These are phyloP conservation scores for Candida nitratophila DNA, from an alignment of 805 yeast genomes.

Conservation along the genomic window DNA sequence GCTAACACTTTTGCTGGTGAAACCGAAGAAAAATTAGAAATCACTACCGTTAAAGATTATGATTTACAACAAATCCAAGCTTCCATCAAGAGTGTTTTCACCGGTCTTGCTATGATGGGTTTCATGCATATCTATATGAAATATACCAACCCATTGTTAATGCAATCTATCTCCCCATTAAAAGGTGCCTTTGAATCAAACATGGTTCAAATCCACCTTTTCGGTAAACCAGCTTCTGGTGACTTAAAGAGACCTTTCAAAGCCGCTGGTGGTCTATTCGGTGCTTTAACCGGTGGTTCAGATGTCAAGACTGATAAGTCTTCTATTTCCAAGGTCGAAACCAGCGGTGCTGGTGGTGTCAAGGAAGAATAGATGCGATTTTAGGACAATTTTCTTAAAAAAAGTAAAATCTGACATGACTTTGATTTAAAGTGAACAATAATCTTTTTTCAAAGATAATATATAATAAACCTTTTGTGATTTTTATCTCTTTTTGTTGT, in stretches of 20 bases:
- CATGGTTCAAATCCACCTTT: slow-evolving; percentile 84
- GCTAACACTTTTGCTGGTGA: slow-evolving; percentile 75
- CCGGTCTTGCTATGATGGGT: slow-evolving; percentile 93
- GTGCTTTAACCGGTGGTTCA: slow-evolving; percentile 33
- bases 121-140: slow-evolving; percentile 97
- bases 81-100: slow-evolving; percentile 76
- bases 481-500: too few relatives aligned
- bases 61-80: slow-evolving; percentile 81
- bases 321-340: slow-evolving; percentile 77
- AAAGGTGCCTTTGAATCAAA: slow-evolving; percentile 87
- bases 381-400: too few relatives aligned
- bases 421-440: too few relatives aligned
- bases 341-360: slow-evolving; percentile 79
- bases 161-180: slow-evolving; percentile 88
- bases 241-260: slow-evolving; percentile 96
- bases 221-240: slow-evolving; percentile 76
- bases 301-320: slow-evolving; percentile 80
- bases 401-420: too few relatives aligned
- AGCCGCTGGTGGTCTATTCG: slow-evolving; percentile 67
- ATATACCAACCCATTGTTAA: slow-evolving; percentile 92
- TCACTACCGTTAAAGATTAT: slow-evolving; percentile 92
- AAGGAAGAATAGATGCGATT: slow-evolving; percentile 59
- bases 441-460: too few relatives aligned
- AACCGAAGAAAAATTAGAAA: slow-evolving; percentile 64
- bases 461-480: too few relatives aligned